Conservation (phyloP, 768 basidiomycete genomes). For the Kwoniella newhampshirensis region DNA sequence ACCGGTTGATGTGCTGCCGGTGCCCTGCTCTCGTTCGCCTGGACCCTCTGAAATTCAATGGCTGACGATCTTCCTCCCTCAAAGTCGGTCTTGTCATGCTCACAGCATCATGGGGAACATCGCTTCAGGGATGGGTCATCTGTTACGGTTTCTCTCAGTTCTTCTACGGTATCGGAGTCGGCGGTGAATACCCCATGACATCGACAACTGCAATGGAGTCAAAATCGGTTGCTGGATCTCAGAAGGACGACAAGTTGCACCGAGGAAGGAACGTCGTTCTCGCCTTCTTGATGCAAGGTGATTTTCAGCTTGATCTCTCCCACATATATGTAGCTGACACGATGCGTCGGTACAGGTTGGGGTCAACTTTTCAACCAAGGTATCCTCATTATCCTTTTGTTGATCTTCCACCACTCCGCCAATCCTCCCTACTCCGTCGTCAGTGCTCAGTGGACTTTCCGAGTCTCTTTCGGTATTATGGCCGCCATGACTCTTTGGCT, state of each 20-base stretch:
- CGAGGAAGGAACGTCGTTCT: constrained; percentile 55
- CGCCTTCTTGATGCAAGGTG: constrained; percentile 56
- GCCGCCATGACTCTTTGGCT: constrained; percentile 56
- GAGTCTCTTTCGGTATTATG: constrained; percentile 55
- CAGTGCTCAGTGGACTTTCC: constrained; percentile 55
- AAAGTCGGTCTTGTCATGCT: constrained; percentile 55
- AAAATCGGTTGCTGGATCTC: constrained; percentile 32
- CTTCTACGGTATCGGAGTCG: constrained; percentile 55
- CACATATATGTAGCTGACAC: neutral
- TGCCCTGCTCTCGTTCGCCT: no score
- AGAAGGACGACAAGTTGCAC: constrained; percentile 55
- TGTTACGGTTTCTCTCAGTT: constrained; percentile 54
- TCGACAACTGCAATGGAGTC: constrained; percentile 54
- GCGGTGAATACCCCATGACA: constrained; percentile 55
- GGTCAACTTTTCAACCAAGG: constrained; percentile 54
- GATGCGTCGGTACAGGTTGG: constrained; percentile 44
- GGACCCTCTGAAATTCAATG: no score
- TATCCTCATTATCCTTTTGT: constrained; percentile 53
- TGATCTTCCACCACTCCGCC: constrained; percentile 53
- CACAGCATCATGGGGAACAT: constrained; percentile 55
- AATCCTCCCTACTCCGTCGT: constrained; percentile 48
- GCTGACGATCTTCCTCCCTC: constrained; percentile 1
- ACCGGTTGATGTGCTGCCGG: no score
- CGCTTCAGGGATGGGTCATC: constrained; percentile 55
- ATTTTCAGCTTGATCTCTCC: neutral